Evolutionary conservation across 2,329 filamentous ascomycete species (phyloP).

Genomic region (Aplosporella prunicola): DNA sequence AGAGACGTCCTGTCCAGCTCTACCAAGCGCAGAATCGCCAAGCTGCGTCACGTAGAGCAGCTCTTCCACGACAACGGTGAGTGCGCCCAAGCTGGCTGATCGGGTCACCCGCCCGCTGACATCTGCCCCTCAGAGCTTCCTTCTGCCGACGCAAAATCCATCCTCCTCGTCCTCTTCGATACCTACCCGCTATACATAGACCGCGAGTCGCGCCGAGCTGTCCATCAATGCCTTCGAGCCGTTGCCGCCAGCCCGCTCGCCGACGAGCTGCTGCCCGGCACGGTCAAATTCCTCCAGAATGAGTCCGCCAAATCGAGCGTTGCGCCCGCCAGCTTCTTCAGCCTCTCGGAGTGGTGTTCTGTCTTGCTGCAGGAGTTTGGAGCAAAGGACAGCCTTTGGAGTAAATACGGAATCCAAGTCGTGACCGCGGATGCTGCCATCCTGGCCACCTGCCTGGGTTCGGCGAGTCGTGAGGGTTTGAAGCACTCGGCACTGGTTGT

Average conservation of each 20-base stretch:
- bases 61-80: slow-evolving; percentile 35
- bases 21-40: slow-evolving; percentile 37
- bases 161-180: slow-evolving; percentile 69
- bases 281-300: slow-evolving; percentile 57
- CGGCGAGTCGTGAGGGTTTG: slow-evolving; percentile 47
- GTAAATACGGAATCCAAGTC: slow-evolving; percentile 54
- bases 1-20: slow-evolving; percentile 38
- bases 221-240: slow-evolving; percentile 66
- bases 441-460: slow-evolving; percentile 65
- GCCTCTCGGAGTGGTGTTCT: slow-evolving; percentile 83
- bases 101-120: slow-evolving; percentile 12
- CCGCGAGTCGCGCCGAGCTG: slow-evolving; percentile 70
- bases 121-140: slow-evolving; percentile 26
- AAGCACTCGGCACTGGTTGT: slow-evolving; percentile 65
- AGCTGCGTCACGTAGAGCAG: slow-evolving; percentile 36
- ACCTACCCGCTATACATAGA: slow-evolving; percentile 85
- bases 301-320: slow-evolving; percentile 72
- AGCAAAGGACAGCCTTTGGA: slow-evolving; percentile 50
- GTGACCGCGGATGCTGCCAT: slow-evolving; percentile 61
- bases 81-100: slow-evolving; percentile 37
- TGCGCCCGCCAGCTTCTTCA: slow-evolving; percentile 72
- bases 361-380: slow-evolving; percentile 65
- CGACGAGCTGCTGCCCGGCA: slow-evolving; percentile 48
- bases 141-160: slow-evolving; percentile 35
- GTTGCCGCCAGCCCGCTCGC: slow-evolving; percentile 53